Base-by-base conservation (phyloP, 352 stramenopile genomes). In the Phytopythium boreale region DNA sequence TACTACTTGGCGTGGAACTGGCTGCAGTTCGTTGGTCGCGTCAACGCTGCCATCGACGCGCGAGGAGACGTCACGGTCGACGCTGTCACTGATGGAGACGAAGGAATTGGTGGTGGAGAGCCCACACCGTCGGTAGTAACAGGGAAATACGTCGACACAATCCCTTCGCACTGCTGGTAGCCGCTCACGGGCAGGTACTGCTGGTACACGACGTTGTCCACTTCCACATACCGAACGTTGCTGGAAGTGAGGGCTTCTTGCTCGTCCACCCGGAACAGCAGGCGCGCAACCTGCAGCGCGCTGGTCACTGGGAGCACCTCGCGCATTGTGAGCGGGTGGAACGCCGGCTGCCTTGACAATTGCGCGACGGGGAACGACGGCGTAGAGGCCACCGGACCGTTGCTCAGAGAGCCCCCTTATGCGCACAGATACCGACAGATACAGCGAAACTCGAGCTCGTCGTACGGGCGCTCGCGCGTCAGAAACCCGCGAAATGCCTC, bases 361-460 rank as follows among this genome's bases (percentile, higher is more conserved):
- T 26, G 20, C 15, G 19, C 19, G 60, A 62, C 24, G 52, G 55
- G 11, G 52, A 53, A n/a, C 44, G 44, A 15, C 3, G 10, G 44
- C 4, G 44, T 7, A 12, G 43, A 43, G 37, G 11, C 37, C 2
- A 43, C 10, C 5, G 4, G 10, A 43, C 37, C 11, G 37, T 43
- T 7, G 39, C 39, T n/a, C 39, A 52, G 46, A 52, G 46, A 31
- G 10, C 53, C 31, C 10, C 31, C 36, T 60, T 60, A 36, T 7
- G 36, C 51, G 44, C 69, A 79, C 2, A 89, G 39, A 44, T 77
- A 70, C 3, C 79, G 75, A 49, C 76, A 87, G 41, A 85, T 41
- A 56, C 78, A 90, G 53, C 76, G 88, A 64, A 92, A 91, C 2
- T 80, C 49, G 6, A 92, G 64, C 31, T 94, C 81, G 10, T 82